A percentile compares a stretch with the other conserved stretches of the same genome.
These are phyloP conservation scores for Mytilinidion resinicola DNA, from an alignment of 495 filamentous ascomycete species.

Conservation along the genomic window DNA sequence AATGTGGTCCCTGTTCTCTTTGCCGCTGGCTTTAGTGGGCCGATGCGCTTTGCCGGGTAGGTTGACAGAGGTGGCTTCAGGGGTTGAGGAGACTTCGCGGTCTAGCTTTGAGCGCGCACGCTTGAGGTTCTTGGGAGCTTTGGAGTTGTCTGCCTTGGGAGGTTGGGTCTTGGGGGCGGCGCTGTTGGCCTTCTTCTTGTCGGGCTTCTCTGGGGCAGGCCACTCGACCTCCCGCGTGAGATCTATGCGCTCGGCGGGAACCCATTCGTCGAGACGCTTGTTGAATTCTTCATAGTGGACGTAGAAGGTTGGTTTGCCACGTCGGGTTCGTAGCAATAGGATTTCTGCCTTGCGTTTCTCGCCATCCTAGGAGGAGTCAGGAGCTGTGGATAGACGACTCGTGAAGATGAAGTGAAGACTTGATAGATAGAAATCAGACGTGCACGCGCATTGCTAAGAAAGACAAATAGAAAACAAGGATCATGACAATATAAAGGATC, in stretches of 20 bases:
- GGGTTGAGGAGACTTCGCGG: slow-evolving; percentile 54
- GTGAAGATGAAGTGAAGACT: neutral
- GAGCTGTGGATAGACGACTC: slow-evolving; percentile 3
- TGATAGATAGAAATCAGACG: neutral
- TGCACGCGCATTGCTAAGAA: too few relatives aligned
- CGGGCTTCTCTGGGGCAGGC: slow-evolving; percentile 63
- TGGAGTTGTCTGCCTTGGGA: slow-evolving; percentile 36
- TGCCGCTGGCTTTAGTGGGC: slow-evolving; percentile 55
- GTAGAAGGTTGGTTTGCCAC: slow-evolving; percentile 78
- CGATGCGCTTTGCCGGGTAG: slow-evolving; percentile 48
- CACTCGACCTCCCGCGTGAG: slow-evolving; percentile 71
- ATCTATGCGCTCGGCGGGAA: slow-evolving; percentile 72
- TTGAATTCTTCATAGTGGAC: slow-evolving; percentile 99
- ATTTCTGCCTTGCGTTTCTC: slow-evolving; percentile 87
- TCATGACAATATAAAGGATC: neutral
- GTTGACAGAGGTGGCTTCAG: slow-evolving; percentile 41
- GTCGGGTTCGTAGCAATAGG: slow-evolving; percentile 75
- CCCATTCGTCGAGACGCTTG: slow-evolving; percentile 98
- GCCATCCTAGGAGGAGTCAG: slow-evolving; percentile 54
- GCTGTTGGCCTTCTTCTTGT: slow-evolving; percentile 55
- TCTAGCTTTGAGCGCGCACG: slow-evolving; percentile 45
- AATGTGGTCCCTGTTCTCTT: slow-evolving; percentile 55
- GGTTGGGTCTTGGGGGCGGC: slow-evolving; percentile 27
- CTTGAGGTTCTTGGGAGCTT: slow-evolving; percentile 49
- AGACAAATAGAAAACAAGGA: neutral